A percentile compares a stretch with the other conserved stretches of the same genome.
phyloP scores from a whole-genome alignment of 192 early-diverging fungal species.

The Coemansia furcata region DNA sequence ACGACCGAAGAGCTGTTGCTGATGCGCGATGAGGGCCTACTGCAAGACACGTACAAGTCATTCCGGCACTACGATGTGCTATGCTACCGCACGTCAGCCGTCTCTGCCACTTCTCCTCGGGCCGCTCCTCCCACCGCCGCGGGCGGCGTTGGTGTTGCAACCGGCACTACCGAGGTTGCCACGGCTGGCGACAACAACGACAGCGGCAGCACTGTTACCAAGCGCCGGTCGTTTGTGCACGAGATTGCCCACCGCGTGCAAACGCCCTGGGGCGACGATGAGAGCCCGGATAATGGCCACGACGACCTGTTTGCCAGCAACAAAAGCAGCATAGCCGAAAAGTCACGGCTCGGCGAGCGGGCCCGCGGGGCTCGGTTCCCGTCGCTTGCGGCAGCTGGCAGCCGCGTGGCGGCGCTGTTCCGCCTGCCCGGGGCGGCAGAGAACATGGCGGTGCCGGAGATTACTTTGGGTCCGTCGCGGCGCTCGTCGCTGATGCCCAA shows the following conservation, averaged over 20 bases:
- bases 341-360: neutral
- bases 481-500: neutral
- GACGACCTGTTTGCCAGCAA: neutral
- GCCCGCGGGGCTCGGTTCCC: neutral
- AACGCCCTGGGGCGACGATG: neutral
- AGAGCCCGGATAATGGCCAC: neutral
- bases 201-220: neutral
- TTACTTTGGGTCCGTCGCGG: neutral
- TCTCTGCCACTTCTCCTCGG: neutral
- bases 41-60: conserved; percentile 80
- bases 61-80: conserved; percentile 78
- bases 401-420: neutral
- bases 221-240: conserved; percentile 26
- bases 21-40: conserved; percentile 92
- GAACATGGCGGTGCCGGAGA: neutral
- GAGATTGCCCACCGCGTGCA: conserved; percentile 14
- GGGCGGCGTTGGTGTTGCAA: neutral
- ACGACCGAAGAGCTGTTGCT: conserved; percentile 84
- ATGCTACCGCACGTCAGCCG: conserved; percentile 33
- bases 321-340: neutral
- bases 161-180: neutral
- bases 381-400: neutral
- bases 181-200: neutral
- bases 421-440: neutral
- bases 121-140: neutral